Percentiles rank a stretch among this genome's conserved stretches.
Evolutionary conservation across 768 basidiomycete genomes (phyloP).

Genomic region (Trametopsis cervina): DNA sequence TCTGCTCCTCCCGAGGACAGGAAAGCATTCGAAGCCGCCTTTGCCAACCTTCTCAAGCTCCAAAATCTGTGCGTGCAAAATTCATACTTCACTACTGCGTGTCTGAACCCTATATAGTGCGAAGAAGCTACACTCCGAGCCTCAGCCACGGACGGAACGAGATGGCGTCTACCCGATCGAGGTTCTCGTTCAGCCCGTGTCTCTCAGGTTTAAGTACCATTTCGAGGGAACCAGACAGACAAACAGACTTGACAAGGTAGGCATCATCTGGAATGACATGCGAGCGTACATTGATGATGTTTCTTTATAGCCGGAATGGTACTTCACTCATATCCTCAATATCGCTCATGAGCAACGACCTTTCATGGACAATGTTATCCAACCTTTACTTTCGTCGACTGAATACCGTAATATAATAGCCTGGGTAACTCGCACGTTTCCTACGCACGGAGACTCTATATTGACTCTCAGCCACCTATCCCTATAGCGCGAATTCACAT

Average conservation of each 20-base stretch:
- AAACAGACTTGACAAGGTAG: constrained; percentile 88
- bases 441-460: not conserved
- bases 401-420: constrained; percentile 62
- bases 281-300: not conserved
- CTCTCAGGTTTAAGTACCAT: constrained; percentile 89
- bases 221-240: constrained; percentile 85
- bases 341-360: constrained; percentile 75
- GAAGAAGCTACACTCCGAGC: constrained; percentile 33
- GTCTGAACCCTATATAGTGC: constrained; percentile 34
- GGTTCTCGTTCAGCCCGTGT: constrained; percentile 76
- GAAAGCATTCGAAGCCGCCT: constrained; percentile 66
- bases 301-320: constrained; percentile 83
- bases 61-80: constrained; percentile 62
- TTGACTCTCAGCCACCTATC: constrained; percentile 5
- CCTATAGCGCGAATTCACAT: constrained; percentile 73
- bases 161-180: constrained; percentile 78
- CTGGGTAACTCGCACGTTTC: constrained; percentile 45
- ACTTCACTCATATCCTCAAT: constrained; percentile 87
- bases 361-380: constrained; percentile 74
- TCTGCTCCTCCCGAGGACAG: constrained; percentile 43
- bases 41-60: constrained; percentile 66
- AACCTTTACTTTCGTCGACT: constrained; percentile 58
- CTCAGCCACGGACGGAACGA: constrained; percentile 26
- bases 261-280: not conserved
- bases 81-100: not conserved